Evolutionary conservation across 2,329 filamentous ascomycete species (phyloP).

Genomic region (Pyricularia sp.): DNA sequence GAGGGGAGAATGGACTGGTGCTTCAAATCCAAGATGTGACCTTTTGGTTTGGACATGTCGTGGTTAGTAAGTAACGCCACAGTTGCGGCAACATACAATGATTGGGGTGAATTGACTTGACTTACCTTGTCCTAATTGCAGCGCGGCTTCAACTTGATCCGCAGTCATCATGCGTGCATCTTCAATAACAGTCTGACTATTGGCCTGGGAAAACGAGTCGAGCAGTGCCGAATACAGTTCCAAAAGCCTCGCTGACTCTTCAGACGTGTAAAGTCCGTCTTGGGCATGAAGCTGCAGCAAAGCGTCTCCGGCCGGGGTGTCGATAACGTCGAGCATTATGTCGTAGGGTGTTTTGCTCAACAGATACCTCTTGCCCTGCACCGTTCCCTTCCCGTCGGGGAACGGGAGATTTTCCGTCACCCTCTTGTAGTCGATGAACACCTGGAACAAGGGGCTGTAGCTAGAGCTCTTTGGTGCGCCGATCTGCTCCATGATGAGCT

Average conservation of each 20-base stretch:
- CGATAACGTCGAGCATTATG: constrained; percentile 2
- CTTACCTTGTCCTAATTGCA: neutral
- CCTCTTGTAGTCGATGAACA: constrained; percentile 1
- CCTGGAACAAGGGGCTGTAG: constrained; percentile 4
- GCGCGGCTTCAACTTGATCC: neutral
- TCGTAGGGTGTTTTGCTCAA: constrained; percentile 1
- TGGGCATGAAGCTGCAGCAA: neutral
- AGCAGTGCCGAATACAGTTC: neutral
- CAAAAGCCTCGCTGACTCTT: neutral
- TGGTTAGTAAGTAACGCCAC: neutral
- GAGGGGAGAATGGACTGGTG: neutral
- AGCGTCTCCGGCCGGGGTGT: neutral
- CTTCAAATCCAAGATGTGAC: neutral
- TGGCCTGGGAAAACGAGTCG: neutral
- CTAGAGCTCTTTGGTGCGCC: neutral
- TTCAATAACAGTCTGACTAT: neutral
- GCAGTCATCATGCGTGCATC: neutral
- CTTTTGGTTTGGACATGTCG: neutral
- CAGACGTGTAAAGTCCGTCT: neutral
- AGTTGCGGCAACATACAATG: neutral
- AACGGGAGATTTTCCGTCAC: neutral
- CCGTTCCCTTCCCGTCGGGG: neutral
- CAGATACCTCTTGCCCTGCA: neutral
- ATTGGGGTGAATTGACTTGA: neutral
- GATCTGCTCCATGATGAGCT: neutral